Evolutionary conservation across 2,329 filamentous ascomycete genomes (phyloP).

Genomic region (Xylaria polymorpha): DNA sequence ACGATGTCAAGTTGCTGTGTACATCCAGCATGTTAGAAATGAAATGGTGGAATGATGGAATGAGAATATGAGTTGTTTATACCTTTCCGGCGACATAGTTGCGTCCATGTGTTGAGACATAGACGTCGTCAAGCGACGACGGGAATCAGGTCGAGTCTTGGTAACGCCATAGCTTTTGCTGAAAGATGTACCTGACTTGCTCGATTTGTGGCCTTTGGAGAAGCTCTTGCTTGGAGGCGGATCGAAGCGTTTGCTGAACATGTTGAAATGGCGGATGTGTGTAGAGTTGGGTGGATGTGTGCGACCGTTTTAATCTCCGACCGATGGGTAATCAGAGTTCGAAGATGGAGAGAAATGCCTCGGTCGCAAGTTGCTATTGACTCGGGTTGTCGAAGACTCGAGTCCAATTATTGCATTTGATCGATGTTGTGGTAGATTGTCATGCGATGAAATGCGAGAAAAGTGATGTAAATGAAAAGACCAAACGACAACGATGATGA

Average conservation of each 20-base stretch:
- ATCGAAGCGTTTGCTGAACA: slow-evolving; percentile 60
- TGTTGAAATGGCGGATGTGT: slow-evolving; percentile 48
- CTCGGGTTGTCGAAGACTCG: slow-evolving; percentile 8
- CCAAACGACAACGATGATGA: slow-evolving; percentile 32
- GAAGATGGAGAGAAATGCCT: slow-evolving; percentile 25
- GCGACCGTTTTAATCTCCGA: slow-evolving; percentile 31
- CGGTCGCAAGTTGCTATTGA: slow-evolving; percentile 31
- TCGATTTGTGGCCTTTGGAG: slow-evolving; percentile 62
- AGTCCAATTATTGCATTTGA: slow-evolving; percentile 7
- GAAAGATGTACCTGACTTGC: slow-evolving; percentile 66
- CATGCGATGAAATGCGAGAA: slow-evolving; percentile 32
- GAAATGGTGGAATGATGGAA: not conserved
- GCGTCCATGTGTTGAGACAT: slow-evolving; percentile 55
- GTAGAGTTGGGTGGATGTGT: slow-evolving; percentile 46
- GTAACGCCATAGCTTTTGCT: slow-evolving; percentile 65
- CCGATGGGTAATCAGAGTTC: slow-evolving; percentile 14
- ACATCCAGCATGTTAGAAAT: slow-evolving; percentile 28
- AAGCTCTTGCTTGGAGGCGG: slow-evolving; percentile 62
- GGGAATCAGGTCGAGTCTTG: slow-evolving; percentile 65
- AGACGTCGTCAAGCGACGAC: slow-evolving; percentile 61
- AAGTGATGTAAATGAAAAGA: slow-evolving; percentile 29
- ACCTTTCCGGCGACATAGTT: slow-evolving; percentile 58
- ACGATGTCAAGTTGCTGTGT: slow-evolving; percentile 67
- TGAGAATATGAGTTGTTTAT: slow-evolving; percentile 42
- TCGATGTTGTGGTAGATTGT: slow-evolving; percentile 13